phyloP scores from a whole-genome alignment of 2,329 filamentous ascomycete genomes.

The Xylariaceae sp. region DNA sequence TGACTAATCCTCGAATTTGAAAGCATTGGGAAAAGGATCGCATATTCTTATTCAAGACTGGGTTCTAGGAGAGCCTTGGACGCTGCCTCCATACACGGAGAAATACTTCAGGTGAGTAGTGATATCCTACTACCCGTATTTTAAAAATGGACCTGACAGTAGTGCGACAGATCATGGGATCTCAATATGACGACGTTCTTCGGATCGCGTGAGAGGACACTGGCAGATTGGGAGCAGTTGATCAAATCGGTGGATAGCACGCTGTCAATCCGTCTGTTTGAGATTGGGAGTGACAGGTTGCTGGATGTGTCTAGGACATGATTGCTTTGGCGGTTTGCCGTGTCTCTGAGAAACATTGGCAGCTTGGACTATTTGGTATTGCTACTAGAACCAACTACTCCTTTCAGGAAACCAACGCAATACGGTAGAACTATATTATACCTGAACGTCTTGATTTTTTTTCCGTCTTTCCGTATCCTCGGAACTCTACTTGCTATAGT shows the following conservation, averaged over 20 bases:
- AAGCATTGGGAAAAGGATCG: neutral
- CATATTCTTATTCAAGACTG: neutral
- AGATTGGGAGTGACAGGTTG: neutral
- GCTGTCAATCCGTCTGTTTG: neutral
- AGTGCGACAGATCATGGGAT: neutral
- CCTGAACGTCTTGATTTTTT: no score
- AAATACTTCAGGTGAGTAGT: neutral
- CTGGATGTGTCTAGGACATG: neutral
- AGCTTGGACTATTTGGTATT: neutral
- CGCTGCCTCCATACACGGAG: neutral
- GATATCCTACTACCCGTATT: neutral
- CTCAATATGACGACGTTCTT: neutral
- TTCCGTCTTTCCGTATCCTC: no score
- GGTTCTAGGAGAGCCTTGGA: neutral
- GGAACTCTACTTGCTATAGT: no score
- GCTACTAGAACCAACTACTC: neutral
- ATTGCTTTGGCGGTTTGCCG: neutral
- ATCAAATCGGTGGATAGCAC: neutral
- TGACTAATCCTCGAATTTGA: neutral
- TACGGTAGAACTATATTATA: no score
- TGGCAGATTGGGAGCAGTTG: neutral
- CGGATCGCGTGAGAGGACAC: neutral
- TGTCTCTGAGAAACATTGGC: neutral
- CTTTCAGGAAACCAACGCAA: no score
- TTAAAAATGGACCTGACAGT: neutral